A percentile compares a stretch with the other conserved stretches of the same genome.
These are phyloP conservation scores for Zoysia matrella DNA, from an alignment of 202 grass and related monocot genomes.

Conservation along the genomic window DNA sequence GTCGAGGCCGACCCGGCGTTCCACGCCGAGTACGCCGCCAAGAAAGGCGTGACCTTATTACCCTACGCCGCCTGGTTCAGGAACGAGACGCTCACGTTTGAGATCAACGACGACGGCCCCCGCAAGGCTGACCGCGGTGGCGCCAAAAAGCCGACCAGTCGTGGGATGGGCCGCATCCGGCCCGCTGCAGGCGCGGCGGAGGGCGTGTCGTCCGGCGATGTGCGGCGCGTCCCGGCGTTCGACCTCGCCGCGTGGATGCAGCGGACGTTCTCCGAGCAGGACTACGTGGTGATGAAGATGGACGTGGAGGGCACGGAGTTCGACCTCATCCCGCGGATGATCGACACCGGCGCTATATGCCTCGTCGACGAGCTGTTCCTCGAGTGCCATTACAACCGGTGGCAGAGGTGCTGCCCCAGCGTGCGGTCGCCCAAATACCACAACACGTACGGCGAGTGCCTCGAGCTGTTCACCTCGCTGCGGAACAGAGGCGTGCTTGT, in stretches of 20 bases:
- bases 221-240: constrained; percentile 67
- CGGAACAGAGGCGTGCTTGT: constrained; percentile 84
- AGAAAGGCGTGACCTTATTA: constrained; percentile 74
- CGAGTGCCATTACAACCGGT: constrained; percentile 97
- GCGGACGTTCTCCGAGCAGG: constrained; percentile 64
- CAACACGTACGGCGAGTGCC: constrained; percentile 76
- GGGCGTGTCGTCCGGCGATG: constrained; percentile 37
- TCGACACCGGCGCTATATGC: too few species aligned
- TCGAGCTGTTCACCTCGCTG: constrained; percentile 68
- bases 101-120: constrained; percentile 66
- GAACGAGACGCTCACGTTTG: constrained; percentile 85
- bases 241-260: constrained; percentile 82
- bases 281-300: constrained; percentile 35
- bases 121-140: constrained; percentile 37
- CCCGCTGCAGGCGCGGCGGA: constrained; percentile 6
- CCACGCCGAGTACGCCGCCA: constrained; percentile 73
- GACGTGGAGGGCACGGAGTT: too few species aligned
- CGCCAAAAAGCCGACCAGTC: constrained; percentile 10
- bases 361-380: too few species aligned
- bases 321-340: too few species aligned
- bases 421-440: constrained; percentile 83
- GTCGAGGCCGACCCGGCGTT: constrained; percentile 88
- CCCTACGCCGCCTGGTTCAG: constrained; percentile 89
- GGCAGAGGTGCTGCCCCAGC: constrained; percentile 87
- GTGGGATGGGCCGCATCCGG: constrained; percentile 89